Evolutionary conservation across 2,329 filamentous ascomycete genomes (phyloP).

Genomic region (Fusarium xyrophilum): DNA sequence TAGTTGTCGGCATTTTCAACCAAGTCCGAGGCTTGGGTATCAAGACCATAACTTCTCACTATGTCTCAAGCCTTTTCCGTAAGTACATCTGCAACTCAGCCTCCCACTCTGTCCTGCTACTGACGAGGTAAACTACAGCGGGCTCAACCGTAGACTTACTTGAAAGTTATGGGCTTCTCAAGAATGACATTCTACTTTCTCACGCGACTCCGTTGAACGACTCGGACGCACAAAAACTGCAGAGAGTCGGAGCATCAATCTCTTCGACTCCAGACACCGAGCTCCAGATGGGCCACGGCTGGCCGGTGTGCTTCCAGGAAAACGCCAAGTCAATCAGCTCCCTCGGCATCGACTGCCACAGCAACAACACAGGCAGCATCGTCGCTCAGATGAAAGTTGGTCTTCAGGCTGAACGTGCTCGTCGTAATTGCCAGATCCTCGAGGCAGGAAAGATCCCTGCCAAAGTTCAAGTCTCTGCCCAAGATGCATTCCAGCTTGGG

Average conservation of each 20-base stretch:
- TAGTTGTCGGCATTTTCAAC: neutral
- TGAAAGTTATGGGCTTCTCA: neutral
- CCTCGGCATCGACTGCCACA: slow-evolving; percentile 4
- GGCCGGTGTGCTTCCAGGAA: slow-evolving; percentile 11
- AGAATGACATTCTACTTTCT: slow-evolving; percentile 9
- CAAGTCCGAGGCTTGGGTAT: neutral
- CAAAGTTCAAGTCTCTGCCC: neutral
- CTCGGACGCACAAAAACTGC: slow-evolving; percentile 4
- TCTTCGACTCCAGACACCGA: slow-evolving; percentile 3
- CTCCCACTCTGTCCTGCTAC: accelerated
- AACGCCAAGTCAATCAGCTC: slow-evolving; percentile 4
- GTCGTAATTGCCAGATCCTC: neutral
- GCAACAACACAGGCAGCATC: slow-evolving; percentile 1
- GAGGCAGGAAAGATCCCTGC: neutral
- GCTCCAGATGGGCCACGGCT: slow-evolving; percentile 10
- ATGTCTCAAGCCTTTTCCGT: neutral
- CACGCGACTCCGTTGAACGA: slow-evolving; percentile 2
- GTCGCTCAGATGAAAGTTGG: slow-evolving; percentile 1
- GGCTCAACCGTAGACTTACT: neutral
- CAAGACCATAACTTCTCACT: slow-evolving; percentile 14
- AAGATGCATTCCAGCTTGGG: slow-evolving; percentile 2
- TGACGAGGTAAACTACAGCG: neutral
- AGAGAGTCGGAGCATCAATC: neutral
- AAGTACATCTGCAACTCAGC: accelerated
- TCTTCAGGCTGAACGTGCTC: slow-evolving; percentile 2